These are phyloP conservation scores for Prunus fruticosa DNA, from an alignment of 306 rosid species.

Conservation along the genomic window DNA sequence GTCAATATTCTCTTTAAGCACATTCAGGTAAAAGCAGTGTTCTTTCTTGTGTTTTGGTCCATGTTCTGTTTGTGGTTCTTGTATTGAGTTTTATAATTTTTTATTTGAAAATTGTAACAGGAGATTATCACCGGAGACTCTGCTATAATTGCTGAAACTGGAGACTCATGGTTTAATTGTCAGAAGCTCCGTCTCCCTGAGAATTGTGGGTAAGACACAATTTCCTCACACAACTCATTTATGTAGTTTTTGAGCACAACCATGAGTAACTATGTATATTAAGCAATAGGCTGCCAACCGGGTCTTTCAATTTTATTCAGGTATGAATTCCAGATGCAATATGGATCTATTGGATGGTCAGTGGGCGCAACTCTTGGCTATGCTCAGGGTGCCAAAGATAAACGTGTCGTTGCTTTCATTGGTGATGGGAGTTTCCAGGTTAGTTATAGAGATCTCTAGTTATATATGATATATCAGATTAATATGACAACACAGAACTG, in stretches of 20 bases:
- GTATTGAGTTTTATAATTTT: neutral
- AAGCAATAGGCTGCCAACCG: neutral
- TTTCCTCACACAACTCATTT: neutral
- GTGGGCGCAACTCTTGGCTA: constrained; percentile 94
- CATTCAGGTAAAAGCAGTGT: constrained; percentile 42
- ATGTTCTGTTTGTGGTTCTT: neutral
- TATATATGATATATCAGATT: neutral
- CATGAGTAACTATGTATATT: neutral
- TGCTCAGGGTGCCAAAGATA: constrained; percentile 72
- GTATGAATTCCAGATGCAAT: constrained; percentile 94
- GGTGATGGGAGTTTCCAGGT: constrained; percentile 99
- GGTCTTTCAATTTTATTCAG: constrained; percentile 43
- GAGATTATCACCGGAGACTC: constrained; percentile 51
- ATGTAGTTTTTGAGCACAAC: neutral
- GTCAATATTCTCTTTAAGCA: constrained; percentile 84
- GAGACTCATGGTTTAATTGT: constrained; percentile 95
- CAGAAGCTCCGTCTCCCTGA: constrained; percentile 80
- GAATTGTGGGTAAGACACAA: constrained; percentile 58
- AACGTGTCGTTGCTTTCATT: constrained; percentile 79
- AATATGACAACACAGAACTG: neutral
- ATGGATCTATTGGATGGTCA: constrained; percentile 95
- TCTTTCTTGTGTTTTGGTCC: neutral
- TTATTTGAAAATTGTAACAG: constrained; percentile 34
- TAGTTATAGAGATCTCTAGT: too few relatives aligned
- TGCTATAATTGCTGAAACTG: constrained; percentile 82